phyloP scores from a whole-genome alignment of 805 yeast genomes.

The Nakazawaea wyomingensis region DNA sequence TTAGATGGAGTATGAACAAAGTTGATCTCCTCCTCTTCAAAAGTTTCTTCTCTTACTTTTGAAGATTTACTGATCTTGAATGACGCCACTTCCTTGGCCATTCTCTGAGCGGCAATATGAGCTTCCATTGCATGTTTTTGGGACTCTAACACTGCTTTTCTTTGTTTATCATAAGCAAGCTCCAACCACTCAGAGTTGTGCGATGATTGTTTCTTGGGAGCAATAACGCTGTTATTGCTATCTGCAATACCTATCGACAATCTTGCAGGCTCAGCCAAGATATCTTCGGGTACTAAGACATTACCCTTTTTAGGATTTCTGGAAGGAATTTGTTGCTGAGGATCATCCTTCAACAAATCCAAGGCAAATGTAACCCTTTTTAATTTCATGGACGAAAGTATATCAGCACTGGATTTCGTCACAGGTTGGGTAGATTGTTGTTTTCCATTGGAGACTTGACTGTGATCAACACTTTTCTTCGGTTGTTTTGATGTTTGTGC shows the following conservation, averaged over 20 bases:
- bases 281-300: conserved; percentile 60
- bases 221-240: conserved; percentile 27
- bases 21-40: conserved; percentile 16
- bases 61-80: conserved; percentile 30
- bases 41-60: conserved; percentile 21
- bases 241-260: conserved; percentile 66
- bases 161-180: conserved; percentile 56
- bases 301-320: conserved; percentile 49
- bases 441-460: neutral
- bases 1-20: conserved; percentile 16
- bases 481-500: conserved; percentile 10
- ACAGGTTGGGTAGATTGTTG: neutral
- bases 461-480: neutral
- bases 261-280: conserved; percentile 56
- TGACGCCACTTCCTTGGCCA: conserved; percentile 58
- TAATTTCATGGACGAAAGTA: conserved; percentile 23
- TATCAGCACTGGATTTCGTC: neutral
- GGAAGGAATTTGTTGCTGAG: conserved; percentile 60
- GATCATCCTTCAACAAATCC: conserved; percentile 43
- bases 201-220: conserved; percentile 23
- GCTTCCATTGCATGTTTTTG: conserved; percentile 75
- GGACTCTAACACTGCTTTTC: conserved; percentile 50
- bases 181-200: conserved; percentile 44
- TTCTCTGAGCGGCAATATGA: conserved; percentile 61
- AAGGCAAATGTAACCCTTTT: conserved; percentile 48